phyloP scores from a whole-genome alignment of 2,329 filamentous ascomycete genomes.

The Colletotrichum salicis region DNA sequence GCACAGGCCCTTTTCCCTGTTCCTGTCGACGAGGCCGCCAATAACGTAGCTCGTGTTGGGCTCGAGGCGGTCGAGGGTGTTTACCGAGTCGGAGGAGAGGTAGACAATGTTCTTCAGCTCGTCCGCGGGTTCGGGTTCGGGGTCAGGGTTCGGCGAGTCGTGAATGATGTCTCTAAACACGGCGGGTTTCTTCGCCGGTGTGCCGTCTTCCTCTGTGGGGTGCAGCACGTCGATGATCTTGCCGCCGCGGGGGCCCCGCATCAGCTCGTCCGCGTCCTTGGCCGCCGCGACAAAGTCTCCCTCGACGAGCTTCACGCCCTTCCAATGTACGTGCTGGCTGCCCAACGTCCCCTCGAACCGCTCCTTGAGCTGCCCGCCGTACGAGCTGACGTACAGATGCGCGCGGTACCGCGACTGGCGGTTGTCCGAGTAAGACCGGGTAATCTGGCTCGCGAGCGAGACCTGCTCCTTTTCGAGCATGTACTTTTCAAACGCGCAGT shows the following conservation, averaged over 20 bases:
- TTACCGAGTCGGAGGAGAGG: constrained; percentile 88
- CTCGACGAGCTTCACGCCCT: constrained; percentile 77
- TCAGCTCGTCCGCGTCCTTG: constrained; percentile 72
- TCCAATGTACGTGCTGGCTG: constrained; percentile 82
- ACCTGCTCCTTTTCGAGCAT: constrained; percentile 90
- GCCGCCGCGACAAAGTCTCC: constrained; percentile 79
- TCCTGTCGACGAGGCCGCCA: constrained; percentile 94
- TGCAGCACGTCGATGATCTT: constrained; percentile 69
- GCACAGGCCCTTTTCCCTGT: constrained; percentile 94
- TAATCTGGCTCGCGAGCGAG: constrained; percentile 85
- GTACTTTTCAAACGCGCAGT: constrained; percentile 90
- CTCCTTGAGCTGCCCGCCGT: constrained; percentile 77
- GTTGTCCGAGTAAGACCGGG: constrained; percentile 90
- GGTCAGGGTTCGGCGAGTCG: constrained; percentile 46
- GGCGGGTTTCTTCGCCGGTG: constrained; percentile 40
- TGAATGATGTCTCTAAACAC: constrained; percentile 44
- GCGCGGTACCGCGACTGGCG: constrained; percentile 72
- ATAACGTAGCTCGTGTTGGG: constrained; percentile 93
- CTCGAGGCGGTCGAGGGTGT: constrained; percentile 84
- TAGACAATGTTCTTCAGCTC: constrained; percentile 74
- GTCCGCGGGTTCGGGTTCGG: constrained; percentile 44
- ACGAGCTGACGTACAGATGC: constrained; percentile 82
- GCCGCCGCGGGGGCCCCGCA: constrained; percentile 68
- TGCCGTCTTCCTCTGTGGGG: constrained; percentile 42
- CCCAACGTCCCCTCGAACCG: constrained; percentile 82